Percentiles rank a stretch among this genome's conserved stretches.
phyloP scores from a whole-genome alignment of 257 asterid species.

The Solanum rostratum region DNA sequence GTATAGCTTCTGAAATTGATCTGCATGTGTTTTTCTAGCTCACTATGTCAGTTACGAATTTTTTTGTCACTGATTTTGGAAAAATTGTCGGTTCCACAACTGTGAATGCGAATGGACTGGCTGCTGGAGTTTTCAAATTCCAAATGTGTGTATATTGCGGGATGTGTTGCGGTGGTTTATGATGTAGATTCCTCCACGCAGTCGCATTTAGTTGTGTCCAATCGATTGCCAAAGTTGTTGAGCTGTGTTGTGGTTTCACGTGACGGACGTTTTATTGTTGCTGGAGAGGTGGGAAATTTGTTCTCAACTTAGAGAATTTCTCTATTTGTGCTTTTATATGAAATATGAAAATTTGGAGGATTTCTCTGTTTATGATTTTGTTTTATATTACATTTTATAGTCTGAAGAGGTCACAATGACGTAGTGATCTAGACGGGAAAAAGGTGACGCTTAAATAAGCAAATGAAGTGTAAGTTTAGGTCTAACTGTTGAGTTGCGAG shows the following conservation, averaged over 20 bases:
- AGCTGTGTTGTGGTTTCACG: constrained; percentile 49
- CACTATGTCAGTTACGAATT: background rate
- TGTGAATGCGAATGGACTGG: constrained; percentile 44
- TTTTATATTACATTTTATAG: background rate
- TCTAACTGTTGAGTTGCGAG: background rate
- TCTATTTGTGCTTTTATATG: background rate
- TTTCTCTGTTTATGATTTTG: background rate
- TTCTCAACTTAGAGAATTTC: background rate
- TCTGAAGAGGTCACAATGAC: background rate
- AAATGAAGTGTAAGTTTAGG: background rate
- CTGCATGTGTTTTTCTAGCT: too few species aligned
- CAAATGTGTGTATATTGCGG: constrained; percentile 51
- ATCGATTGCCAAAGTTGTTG: constrained; percentile 46
- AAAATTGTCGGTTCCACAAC: constrained; percentile 53
- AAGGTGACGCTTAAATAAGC: background rate
- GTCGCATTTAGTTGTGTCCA: constrained; percentile 39
- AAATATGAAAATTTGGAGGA: background rate
- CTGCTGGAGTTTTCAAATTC: constrained; percentile 45
- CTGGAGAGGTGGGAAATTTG: constrained; percentile 47
- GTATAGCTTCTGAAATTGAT: background rate
- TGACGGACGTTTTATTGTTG: constrained; percentile 41
- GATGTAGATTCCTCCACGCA: constrained; percentile 40
- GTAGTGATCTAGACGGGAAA: background rate
- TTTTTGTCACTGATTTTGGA: constrained; percentile 41
- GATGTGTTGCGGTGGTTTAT: constrained; percentile 61